Evolutionary conservation across 2,329 filamentous ascomycete genomes (phyloP).

Genomic region (Ophiocordyceps robertsii): DNA sequence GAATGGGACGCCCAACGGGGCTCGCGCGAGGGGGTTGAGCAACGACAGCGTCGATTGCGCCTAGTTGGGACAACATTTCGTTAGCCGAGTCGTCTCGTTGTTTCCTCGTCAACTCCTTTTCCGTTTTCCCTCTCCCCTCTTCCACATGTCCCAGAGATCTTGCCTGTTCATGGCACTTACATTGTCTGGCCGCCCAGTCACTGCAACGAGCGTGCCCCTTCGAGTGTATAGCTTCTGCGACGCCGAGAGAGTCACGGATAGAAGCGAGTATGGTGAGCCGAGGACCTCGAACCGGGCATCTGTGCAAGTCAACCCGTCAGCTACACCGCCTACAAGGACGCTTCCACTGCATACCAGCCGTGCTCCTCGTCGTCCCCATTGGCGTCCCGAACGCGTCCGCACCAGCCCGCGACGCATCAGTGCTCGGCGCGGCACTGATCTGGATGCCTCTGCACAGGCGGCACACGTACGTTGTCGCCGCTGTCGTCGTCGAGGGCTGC

Average conservation of each 20-base stretch:
- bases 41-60: conserved; percentile 80
- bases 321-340: no score
- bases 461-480: conserved; percentile 27
- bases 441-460: conserved; percentile 47
- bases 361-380: conserved; percentile 29
- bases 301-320: conserved; percentile 21
- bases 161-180: conserved; percentile 29
- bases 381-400: conserved; percentile 43
- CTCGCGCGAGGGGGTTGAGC: conserved; percentile 70
- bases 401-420: conserved; percentile 34
- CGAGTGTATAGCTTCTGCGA: conserved; percentile 90
- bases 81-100: no score
- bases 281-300: conserved; percentile 93
- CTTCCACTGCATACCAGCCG: conserved; percentile 28
- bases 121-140: neutral
- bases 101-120: neutral
- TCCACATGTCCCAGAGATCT: neutral
- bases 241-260: conserved; percentile 84
- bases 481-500: conserved; percentile 7
- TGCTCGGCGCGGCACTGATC: conserved; percentile 47
- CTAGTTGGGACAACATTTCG: conserved; percentile 25
- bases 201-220: conserved; percentile 77
- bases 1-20: conserved; percentile 77
- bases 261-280: conserved; percentile 80
- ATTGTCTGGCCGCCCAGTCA: conserved; percentile 85